phyloP scores from a whole-genome alignment of 495 filamentous ascomycete species.

The Aspergillus affinis region DNA sequence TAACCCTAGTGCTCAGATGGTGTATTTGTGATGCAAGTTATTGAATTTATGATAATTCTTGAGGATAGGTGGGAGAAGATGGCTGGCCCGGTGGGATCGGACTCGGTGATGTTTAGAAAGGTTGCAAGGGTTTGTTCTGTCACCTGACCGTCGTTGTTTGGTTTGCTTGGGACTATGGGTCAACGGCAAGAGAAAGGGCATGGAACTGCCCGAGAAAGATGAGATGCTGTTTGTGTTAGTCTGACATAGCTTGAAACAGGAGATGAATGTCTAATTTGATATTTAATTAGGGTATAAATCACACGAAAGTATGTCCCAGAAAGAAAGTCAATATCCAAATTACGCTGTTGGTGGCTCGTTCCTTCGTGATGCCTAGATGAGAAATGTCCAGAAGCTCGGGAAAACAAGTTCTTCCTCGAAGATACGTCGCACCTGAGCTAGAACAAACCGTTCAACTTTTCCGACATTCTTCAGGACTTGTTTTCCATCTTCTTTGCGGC shows the following conservation, averaged over 20 bases:
- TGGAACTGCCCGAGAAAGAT: no score
- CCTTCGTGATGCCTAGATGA: conserved; percentile 58
- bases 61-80: background rate
- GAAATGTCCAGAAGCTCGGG: conserved; percentile 96
- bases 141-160: background rate
- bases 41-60: no score
- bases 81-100: no score
- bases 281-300: background rate
- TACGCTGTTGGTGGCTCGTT: background rate
- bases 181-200: background rate
- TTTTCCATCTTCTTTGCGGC: conserved; percentile 82
- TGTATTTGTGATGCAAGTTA: no score
- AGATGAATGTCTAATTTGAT: background rate
- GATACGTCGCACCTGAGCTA: conserved; percentile 93
- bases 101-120: no score
- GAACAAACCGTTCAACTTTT: conserved; percentile 95
- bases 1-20: no score
- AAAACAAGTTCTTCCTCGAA: conserved; percentile 99
- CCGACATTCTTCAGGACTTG: conserved; percentile 97
- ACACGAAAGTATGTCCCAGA: background rate
- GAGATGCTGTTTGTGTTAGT: no score
- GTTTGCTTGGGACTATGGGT: background rate
- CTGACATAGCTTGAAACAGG: background rate
- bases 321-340: background rate
- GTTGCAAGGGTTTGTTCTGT: background rate